phyloP scores from a whole-genome alignment of 2,329 filamentous ascomycete species.

The Zymoseptoria ardabiliae region DNA sequence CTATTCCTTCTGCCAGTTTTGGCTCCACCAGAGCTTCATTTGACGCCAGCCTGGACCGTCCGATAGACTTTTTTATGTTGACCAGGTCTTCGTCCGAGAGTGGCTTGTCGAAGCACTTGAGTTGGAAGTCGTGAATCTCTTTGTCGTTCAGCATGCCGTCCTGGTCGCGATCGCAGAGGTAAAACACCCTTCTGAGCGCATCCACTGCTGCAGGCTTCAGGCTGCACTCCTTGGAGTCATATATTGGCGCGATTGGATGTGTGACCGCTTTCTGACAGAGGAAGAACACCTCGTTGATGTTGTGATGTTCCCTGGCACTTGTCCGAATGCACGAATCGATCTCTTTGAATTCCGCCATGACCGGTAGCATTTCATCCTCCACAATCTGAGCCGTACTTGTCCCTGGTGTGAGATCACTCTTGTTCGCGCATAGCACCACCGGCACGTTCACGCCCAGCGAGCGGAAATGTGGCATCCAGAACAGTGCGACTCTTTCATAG shows the following conservation, averaged over 20 bases:
- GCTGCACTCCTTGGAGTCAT: constrained; percentile 82
- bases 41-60: constrained; percentile 39
- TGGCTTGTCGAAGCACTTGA: constrained; percentile 83
- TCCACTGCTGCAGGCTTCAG: constrained; percentile 85
- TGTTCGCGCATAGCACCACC: constrained; percentile 94
- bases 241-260: constrained; percentile 90
- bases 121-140: constrained; percentile 86
- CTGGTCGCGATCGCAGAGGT: constrained; percentile 91
- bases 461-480: constrained; percentile 98
- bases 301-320: constrained; percentile 83
- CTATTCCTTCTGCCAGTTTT: constrained; percentile 62
- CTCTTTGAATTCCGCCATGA: constrained; percentile 86
- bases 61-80: constrained; percentile 85
- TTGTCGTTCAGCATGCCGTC: constrained; percentile 85
- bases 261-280: constrained; percentile 97
- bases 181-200: constrained; percentile 85
- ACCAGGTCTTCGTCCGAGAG: constrained; percentile 72
- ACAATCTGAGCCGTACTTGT: constrained; percentile 75
- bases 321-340: constrained; percentile 97
- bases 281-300: constrained; percentile 92
- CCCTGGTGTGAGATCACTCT: constrained; percentile 72
- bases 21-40: constrained; percentile 11
- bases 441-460: constrained; percentile 98
- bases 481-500: constrained; percentile 92
- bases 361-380: constrained; percentile 93